A percentile compares a stretch with the other conserved stretches of the same genome.
Conservation (phyloP, 768 basidiomycete species). For the Mycena pura region DNA sequence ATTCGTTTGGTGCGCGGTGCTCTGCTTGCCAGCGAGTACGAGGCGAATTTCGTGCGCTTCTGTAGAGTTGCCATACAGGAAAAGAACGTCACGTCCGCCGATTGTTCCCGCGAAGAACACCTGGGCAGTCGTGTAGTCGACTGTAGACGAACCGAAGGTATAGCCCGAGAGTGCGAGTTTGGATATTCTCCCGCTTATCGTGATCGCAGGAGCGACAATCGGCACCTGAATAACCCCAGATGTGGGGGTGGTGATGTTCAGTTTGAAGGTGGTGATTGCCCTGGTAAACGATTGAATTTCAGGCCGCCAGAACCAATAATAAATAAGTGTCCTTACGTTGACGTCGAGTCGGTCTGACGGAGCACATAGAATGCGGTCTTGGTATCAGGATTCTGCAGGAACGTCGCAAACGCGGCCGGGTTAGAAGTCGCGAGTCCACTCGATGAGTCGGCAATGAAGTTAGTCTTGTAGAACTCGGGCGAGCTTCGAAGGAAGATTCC, state of each 20-base stretch:
- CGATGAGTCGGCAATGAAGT: slow-evolving; percentile 70
- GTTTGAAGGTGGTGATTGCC: slow-evolving; percentile 58
- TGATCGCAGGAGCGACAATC: slow-evolving; percentile 55
- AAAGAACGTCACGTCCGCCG: slow-evolving; percentile 66
- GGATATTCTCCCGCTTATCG: slow-evolving; percentile 73
- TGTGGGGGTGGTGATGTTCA: slow-evolving; percentile 65
- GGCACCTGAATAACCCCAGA: slow-evolving; percentile 63
- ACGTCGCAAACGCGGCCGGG: slow-evolving; percentile 61
- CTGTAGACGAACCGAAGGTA: slow-evolving; percentile 66
- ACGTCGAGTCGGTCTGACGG: slow-evolving; percentile 71
- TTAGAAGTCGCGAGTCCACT: slow-evolving; percentile 53
- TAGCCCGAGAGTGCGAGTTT: slow-evolving; percentile 79
- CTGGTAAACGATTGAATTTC: slow-evolving; percentile 34
- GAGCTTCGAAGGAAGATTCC: slow-evolving; percentile 81
- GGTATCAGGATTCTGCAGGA: slow-evolving; percentile 73
- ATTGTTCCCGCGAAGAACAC: slow-evolving; percentile 72
- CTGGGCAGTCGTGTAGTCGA: slow-evolving; percentile 76
- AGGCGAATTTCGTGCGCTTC: slow-evolving; percentile 65
- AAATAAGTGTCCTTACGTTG: slow-evolving; percentile 54
- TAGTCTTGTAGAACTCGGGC: slow-evolving; percentile 80
- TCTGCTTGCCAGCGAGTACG: slow-evolving; percentile 53
- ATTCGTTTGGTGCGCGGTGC: slow-evolving; percentile 36
- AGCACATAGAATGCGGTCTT: slow-evolving; percentile 71
- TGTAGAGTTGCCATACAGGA: slow-evolving; percentile 61
- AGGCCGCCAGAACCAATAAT: not conserved